phyloP scores from a whole-genome alignment of 495 filamentous ascomycete genomes.

The Daldinia loculata region DNA sequence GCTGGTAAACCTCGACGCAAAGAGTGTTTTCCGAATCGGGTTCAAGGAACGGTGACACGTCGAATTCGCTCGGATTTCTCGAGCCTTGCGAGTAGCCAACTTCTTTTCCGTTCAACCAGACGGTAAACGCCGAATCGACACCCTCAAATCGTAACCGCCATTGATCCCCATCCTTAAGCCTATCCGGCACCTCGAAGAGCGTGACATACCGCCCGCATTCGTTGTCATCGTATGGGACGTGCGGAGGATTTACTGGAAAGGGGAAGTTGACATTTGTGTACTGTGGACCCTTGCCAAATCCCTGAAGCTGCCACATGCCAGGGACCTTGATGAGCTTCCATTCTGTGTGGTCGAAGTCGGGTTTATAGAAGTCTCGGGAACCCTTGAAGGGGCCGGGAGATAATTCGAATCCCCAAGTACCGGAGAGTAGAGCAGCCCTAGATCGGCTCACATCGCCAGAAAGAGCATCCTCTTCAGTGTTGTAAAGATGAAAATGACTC shows the following conservation, averaged over 20 bases:
- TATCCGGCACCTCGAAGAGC: conserved; percentile 54
- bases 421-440: conserved; percentile 60
- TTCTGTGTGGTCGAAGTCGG: conserved; percentile 43
- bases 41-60: conserved; percentile 62
- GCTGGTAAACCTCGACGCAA: conserved; percentile 71
- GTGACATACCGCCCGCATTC: conserved; percentile 70
- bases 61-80: conserved; percentile 73
- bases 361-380: conserved; percentile 52
- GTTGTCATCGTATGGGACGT: conserved; percentile 69
- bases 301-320: conserved; percentile 76
- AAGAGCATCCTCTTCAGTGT: conserved; percentile 29
- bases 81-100: conserved; percentile 76
- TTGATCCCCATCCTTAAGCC: conserved; percentile 52
- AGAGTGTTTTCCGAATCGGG: conserved; percentile 60
- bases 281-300: conserved; percentile 67
- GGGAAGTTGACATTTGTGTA: conserved; percentile 74
- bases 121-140: conserved; percentile 72
- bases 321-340: conserved; percentile 71
- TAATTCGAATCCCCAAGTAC: conserved; percentile 66
- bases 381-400: conserved; percentile 60
- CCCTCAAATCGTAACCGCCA: conserved; percentile 72
- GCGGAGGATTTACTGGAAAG: conserved; percentile 68
- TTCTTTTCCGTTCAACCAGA: conserved; percentile 70
- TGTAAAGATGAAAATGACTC: conserved; percentile 57
- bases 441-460: conserved; percentile 45